These are phyloP conservation scores for Aspergillus vadensis DNA, from an alignment of 2,329 filamentous ascomycete species.

Conservation along the genomic window DNA sequence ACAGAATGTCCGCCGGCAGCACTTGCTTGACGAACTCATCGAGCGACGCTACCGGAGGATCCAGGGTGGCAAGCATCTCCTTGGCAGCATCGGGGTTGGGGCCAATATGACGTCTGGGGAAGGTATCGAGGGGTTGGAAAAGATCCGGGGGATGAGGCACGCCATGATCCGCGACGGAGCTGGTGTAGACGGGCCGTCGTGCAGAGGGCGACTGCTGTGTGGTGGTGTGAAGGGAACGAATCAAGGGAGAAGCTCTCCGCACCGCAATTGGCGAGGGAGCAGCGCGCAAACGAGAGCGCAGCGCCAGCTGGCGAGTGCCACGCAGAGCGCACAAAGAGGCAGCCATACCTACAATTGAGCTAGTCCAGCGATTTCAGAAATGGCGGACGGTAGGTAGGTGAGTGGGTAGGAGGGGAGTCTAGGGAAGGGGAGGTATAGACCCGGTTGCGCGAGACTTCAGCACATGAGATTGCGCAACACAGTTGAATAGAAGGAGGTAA, in stretches of 20 bases:
- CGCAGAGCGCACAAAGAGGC: conserved; percentile 39
- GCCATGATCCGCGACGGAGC: conserved; percentile 85
- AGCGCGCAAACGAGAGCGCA: conserved; percentile 32
- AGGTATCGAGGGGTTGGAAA: conserved; percentile 58
- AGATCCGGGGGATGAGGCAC: conserved; percentile 41
- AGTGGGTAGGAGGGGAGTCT: neutral
- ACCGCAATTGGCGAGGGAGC: conserved; percentile 25
- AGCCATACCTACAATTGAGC: conserved; percentile 29
- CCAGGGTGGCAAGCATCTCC: conserved; percentile 77
- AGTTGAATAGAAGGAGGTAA: neutral
- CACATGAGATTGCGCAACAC: neutral
- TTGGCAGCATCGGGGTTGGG: conserved; percentile 69
- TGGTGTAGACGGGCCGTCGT: conserved; percentile 70
- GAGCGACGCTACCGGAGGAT: conserved; percentile 70
- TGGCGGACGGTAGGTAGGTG: neutral
- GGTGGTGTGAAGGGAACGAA: conserved; percentile 33
- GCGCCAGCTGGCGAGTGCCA: conserved; percentile 38
- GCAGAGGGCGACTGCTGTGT: conserved; percentile 27
- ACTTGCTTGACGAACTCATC: conserved; percentile 86
- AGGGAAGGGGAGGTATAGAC: neutral
- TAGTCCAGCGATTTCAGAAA: neutral
- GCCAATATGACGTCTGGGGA: conserved; percentile 83
- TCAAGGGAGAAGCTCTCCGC: conserved; percentile 30
- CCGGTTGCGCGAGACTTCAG: conserved; percentile 1
- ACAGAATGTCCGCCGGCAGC: conserved; percentile 76